These are phyloP conservation scores for Yamadazyma atmosphaerica DNA, from an alignment of 1,139 yeast species.

Conservation along the genomic window DNA sequence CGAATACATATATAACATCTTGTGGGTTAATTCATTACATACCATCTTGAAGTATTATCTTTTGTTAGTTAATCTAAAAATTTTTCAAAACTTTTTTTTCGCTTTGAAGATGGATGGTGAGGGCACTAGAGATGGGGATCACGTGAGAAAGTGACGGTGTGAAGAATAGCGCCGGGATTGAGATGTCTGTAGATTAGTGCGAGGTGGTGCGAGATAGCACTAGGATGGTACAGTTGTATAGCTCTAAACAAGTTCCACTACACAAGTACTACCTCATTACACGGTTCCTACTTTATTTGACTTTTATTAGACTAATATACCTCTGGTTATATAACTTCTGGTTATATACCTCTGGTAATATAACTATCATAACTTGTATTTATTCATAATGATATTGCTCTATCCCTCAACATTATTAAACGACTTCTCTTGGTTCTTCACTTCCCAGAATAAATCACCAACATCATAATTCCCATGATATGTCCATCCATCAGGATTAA, in stretches of 20 bases:
- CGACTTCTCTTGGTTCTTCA: constrained; percentile 83
- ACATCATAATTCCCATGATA: constrained; percentile 96
- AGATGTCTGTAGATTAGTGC: too few species aligned
- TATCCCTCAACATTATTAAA: constrained; percentile 83
- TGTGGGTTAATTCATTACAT: constrained; percentile 16
- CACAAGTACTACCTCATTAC: neutral
- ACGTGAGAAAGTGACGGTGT: neutral
- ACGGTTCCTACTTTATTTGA: too few species aligned
- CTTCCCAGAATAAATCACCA: constrained; percentile 89
- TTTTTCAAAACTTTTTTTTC: constrained; percentile 8
- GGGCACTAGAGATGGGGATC: neutral
- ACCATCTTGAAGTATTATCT: constrained; percentile 21
- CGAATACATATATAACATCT: neutral
- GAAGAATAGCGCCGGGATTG: too few species aligned
- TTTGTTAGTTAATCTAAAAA: constrained; percentile 4
- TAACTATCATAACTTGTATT: neutral
- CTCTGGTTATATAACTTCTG: neutral
- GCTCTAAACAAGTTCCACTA: too few species aligned
- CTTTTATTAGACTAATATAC: too few species aligned
- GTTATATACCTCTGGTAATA: too few species aligned
- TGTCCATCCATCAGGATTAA: constrained; percentile 91
- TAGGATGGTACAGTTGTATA: too few species aligned
- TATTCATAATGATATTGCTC: constrained; percentile 1
- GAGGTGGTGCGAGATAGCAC: too few species aligned
- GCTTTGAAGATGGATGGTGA: neutral